A percentile compares a stretch with the other conserved stretches of the same genome.
phyloP scores from a whole-genome alignment of 345 rosid species.

The Trapa bicornis region DNA sequence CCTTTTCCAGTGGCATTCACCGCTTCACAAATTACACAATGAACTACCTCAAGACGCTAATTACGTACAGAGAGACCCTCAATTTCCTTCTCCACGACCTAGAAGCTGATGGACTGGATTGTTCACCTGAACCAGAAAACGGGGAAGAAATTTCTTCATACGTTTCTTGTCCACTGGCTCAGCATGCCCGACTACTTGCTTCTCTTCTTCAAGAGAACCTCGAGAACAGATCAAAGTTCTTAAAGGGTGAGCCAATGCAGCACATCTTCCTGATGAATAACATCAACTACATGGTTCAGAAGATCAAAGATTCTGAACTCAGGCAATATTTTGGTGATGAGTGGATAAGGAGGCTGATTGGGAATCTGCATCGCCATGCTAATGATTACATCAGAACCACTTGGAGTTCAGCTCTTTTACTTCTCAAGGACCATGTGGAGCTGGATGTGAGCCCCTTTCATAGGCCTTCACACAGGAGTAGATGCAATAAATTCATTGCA shows the following conservation, averaged over 20 bases:
- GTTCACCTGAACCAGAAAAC: constrained; percentile 13
- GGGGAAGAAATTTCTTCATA: constrained; percentile 25
- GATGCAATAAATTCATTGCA: constrained; percentile 39
- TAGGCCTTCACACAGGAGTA: constrained; percentile 28
- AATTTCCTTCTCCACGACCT: constrained; percentile 33
- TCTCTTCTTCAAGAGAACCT: constrained; percentile 44
- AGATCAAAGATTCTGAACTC: constrained; percentile 58
- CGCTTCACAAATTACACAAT: constrained; percentile 62
- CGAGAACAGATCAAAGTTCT: constrained; percentile 34
- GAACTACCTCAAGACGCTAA: constrained; percentile 58
- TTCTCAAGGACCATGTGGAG: constrained; percentile 23
- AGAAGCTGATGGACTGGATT: background rate
- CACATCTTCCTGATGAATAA: constrained; percentile 58
- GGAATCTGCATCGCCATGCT: constrained; percentile 43
- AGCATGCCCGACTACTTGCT: constrained; percentile 32
- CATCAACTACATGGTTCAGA: constrained; percentile 61
- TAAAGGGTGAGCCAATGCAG: constrained; percentile 35
- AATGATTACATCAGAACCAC: constrained; percentile 51
- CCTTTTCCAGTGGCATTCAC: constrained; percentile 53
- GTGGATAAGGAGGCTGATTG: constrained; percentile 66
- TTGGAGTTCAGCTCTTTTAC: constrained; percentile 48
- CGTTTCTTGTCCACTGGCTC: constrained; percentile 45
- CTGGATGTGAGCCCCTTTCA: constrained; percentile 8
- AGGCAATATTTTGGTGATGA: constrained; percentile 57
- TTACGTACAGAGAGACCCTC: constrained; percentile 35